Base-by-base conservation (phyloP, 306 rosid genomes). In the Quercus ilex region DNA sequence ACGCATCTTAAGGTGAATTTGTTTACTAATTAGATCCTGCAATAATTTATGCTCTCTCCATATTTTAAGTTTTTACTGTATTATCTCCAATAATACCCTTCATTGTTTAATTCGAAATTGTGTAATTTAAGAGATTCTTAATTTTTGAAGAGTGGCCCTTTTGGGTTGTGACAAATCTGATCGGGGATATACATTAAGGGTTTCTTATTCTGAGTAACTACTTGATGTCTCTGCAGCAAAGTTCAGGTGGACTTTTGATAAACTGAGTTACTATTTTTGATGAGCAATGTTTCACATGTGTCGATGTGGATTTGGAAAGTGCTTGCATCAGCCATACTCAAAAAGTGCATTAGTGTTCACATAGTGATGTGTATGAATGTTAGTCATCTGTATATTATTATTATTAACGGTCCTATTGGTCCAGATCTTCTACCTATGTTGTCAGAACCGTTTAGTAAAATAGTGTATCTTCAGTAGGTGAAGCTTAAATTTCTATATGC, bases 31-130 rank as follows among this genome's bases (percentile, higher is more conserved):
- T 30, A 56, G 57, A 53, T 67, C 28, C 28, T 69, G 23, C 38
- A 71, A 82, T 79, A 17, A 64, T 41, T 79, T 65, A 17, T 69
- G 77, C 25, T 78, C 23, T 6, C 56, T 28, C 72, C 18, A 35
- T 67, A 23, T 67, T 67, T 12, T 35, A 67, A 19, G 38, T 26
- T 62, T 25, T 62, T 2, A 25, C 10, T 62, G 1, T 11, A 6
- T 49, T 6, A 26, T 63, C 30, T 28, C 69, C 41, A 63, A 26
- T 28, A 26, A 25, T 26, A 63, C 69, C 30, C 8, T 63, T 26
- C 17, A 13, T 21, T 23, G 3, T 2, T 33, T 8, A 17, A 38
- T 67, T 67, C n/a, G 0, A 19, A 18, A 10, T 67, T 35, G 17
- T 33, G 49, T 46, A 67, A 19, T 67, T 35, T 17, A n/a, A 67